Base-by-base conservation (phyloP, 2,329 filamentous ascomycete genomes). In the Paecilomyces sp. region DNA sequence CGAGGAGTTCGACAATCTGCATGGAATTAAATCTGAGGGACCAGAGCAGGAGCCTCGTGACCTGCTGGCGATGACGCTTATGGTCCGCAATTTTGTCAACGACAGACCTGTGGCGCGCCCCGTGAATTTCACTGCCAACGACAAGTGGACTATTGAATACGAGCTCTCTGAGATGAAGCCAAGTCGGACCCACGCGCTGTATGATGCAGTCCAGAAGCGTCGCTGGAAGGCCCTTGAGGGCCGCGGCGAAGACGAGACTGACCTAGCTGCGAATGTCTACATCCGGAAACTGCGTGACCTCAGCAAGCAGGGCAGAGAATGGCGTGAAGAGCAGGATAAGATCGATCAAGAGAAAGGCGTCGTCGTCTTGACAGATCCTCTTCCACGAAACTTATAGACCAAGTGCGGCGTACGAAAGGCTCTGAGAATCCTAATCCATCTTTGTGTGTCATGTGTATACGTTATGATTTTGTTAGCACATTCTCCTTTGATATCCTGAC, bases 101-200 rank as follows among this genome's bases (percentile, higher is more conserved):
- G 87, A 83, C 18, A 58, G 77, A 12, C 82, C 83, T 58, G 84
- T 91, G 1, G 69, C 77, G 0, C 86, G 91, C 2, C 89, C 91
- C 0, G 64, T 74, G 1, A 65, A 79, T 0, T 70, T 88, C 54
- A 72, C 57, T 0, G 33, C 67, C 13, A 22, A 67, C 0, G 81
- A 85, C 64, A 68, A 77, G 7, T 97, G 92, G 92, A 72, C 77
- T 0, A 78, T 97, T n/a, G 85, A 94, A 66, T 97, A 96, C 74
- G 81, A 86, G 36, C 76, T 97, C 55, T 81, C 83, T 54, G 88
- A 92, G 64, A 77, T 92, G 1, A 57, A 74, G 0, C 63, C 73
- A 2, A 51, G 63, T 0, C 75, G 78, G 9, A 84, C 83, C 1
- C 73, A 72, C 61, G 73, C 59, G 0, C 71, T 89, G 25, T 91